Conservation (phyloP, 2,329 filamentous ascomycete genomes). For the Canariomyces notabilis region DNA sequence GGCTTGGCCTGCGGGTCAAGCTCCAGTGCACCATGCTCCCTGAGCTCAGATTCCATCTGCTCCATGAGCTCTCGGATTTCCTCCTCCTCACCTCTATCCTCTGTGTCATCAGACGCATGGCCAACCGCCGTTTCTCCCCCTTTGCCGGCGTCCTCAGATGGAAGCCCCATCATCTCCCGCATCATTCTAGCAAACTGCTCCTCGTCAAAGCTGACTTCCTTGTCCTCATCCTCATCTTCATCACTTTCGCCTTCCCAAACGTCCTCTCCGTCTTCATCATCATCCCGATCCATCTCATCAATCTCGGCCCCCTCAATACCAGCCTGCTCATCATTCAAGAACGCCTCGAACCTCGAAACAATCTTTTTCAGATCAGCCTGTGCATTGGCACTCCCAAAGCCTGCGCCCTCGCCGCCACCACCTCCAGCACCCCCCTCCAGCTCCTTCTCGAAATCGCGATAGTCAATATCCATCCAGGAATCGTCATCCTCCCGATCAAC, state of each 20-base stretch:
- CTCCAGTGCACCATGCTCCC: constrained; percentile 60
- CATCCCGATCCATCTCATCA: constrained; percentile 64
- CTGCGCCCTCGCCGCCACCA: constrained; percentile 17
- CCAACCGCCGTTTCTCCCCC: constrained; percentile 15
- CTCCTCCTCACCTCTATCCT: constrained; percentile 44
- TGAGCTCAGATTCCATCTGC: constrained; percentile 69
- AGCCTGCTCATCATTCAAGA: constrained; percentile 79
- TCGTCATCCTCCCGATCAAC: constrained; percentile 70
- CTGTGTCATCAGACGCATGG: constrained; percentile 49
- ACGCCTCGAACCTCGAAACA: constrained; percentile 87
- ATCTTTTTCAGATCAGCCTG: constrained; percentile 82
- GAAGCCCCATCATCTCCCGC: constrained; percentile 81
- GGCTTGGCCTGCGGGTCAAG: constrained; percentile 38
- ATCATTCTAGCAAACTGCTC: constrained; percentile 82
- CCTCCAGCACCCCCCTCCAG: constrained; percentile 44
- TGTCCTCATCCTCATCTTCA: constrained; percentile 61
- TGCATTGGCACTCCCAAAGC: constrained; percentile 60
- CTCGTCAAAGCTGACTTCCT: constrained; percentile 76
- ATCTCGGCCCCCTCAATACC: constrained; percentile 74
- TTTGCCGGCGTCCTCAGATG: constrained; percentile 26
- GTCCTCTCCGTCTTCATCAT: constrained; percentile 47
- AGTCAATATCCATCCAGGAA: constrained; percentile 87
- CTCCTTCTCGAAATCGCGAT: constrained; percentile 80
- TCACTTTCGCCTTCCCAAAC: constrained; percentile 49
- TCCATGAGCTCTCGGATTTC: constrained; percentile 61